Base-by-base conservation (phyloP, 2,329 filamentous ascomycete genomes). In the Fusarium piperis region DNA sequence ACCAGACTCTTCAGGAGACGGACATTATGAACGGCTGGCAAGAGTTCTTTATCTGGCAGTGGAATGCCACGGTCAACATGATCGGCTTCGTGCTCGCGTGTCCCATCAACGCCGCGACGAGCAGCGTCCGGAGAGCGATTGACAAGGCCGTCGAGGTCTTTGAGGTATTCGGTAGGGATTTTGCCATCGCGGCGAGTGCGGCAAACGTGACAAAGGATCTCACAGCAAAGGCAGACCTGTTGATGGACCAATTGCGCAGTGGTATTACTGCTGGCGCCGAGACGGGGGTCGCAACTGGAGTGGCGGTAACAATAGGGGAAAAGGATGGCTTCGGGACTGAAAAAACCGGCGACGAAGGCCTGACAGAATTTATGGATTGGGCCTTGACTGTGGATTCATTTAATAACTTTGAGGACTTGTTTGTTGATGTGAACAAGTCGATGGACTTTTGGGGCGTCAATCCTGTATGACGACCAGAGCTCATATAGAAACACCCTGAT, bases 91-190 rank as follows among this genome's bases (percentile, higher is more conserved):
- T 80, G 2, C 64, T 81, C 1, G 79, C 76, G 1, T 77, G 80
- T 18, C 80, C 79, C 0, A 57, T 77, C 41, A 70, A 77, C 58
- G 62, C 70, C 11, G 57, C 71, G n/a, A 76, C 74, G 10, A 62
- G 70, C 23, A 60, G 68, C 9, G 78, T 73, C 12, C 68, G 74
- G 9, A 52, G 60, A 28, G 77, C 79, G 13, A 70, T 85, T 76
- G 69, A 80, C 76, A 71, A 82, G 79, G 68, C 83, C 78, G 55
- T 86, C 75, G 57, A 81, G 75, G 68, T 78, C 1, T 76, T 84
- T 76, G 73, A 83, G 59, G 55, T 79, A 59, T 74, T 82, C 72
- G 71, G 79, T n/a, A 56, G 56, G 15, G 79, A 80, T 70, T 88
- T 85, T 61, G 85, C 76, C 18, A 81, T 83, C 61, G 79, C 80